phyloP scores from a whole-genome alignment of 1,284 basidiomycete species.

The Tylopilus orsonianus region DNA sequence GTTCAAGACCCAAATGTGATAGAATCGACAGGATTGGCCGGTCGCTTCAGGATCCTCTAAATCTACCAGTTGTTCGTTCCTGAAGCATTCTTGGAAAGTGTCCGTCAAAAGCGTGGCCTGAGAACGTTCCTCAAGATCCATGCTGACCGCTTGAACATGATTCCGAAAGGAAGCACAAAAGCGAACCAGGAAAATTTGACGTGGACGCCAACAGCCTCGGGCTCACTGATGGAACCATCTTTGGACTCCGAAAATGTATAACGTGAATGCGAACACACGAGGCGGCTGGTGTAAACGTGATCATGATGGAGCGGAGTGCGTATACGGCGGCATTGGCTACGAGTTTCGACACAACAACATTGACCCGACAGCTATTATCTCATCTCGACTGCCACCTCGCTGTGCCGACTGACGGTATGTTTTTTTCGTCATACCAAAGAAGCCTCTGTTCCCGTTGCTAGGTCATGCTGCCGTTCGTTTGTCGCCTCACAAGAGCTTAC shows the following conservation, averaged over 20 bases:
- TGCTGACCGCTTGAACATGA: conserved; percentile 8
- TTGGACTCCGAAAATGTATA: conserved; percentile 24
- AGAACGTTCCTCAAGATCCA: conserved; percentile 16
- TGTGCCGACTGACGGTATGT: conserved; percentile 1
- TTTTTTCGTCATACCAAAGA: not conserved
- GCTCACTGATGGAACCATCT: conserved; percentile 7
- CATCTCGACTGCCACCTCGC: conserved; percentile 14
- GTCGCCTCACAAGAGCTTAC: not conserved
- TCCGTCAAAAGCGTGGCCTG: conserved; percentile 10
- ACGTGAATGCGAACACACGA: conserved; percentile 25
- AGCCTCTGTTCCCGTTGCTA: not conserved
- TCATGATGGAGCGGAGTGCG: conserved; percentile 7
- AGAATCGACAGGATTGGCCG: conserved; percentile 21
- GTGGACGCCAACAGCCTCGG: not conserved
- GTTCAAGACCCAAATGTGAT: conserved; percentile 9
- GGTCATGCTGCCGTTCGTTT: not conserved
- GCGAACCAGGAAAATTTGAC: conserved; percentile 1
- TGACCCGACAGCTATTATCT: conserved; percentile 14
- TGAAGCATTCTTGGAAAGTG: conserved; percentile 10
- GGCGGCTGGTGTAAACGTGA: conserved; percentile 22
- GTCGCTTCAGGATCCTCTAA: conserved; percentile 3
- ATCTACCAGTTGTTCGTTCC: conserved; percentile 14
- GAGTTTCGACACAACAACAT: conserved; percentile 10
- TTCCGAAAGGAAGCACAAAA: conserved; percentile 6
- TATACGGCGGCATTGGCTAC: conserved; percentile 14